Conservation (phyloP, 1,139 yeast genomes). For the Protomyces arabidopsidicola region DNA sequence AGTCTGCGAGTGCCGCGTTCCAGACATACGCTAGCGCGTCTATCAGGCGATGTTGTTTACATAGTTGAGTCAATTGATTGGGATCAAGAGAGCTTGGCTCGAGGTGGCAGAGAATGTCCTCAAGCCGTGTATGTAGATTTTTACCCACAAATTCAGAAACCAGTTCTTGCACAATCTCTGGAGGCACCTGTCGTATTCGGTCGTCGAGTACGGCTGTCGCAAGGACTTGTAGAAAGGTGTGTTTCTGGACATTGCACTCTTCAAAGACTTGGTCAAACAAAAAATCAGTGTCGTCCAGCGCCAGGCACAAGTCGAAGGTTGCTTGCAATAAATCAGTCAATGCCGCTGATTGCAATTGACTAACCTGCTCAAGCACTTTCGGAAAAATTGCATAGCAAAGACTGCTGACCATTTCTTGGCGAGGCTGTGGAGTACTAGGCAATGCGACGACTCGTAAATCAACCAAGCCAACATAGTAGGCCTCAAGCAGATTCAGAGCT, state of each 20-base stretch:
- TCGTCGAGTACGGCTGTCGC: slow-evolving; percentile 51
- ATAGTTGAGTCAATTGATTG: slow-evolving; percentile 61
- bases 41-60: slow-evolving; percentile 51
- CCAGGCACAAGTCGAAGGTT: slow-evolving; percentile 43
- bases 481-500: slow-evolving; percentile 55
- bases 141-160: slow-evolving; percentile 49
- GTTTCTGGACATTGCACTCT: slow-evolving; percentile 39
- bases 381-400: slow-evolving; percentile 44
- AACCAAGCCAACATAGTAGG: slow-evolving; percentile 51
- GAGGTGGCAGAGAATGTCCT: slow-evolving; percentile 60
- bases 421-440: slow-evolving; percentile 46
- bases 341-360: neutral
- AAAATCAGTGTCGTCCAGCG: slow-evolving; percentile 42
- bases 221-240: slow-evolving; percentile 49
- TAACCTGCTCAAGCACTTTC: slow-evolving; percentile 45
- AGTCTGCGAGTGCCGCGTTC: slow-evolving; percentile 63
- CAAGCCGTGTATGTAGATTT: slow-evolving; percentile 50
- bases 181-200: slow-evolving; percentile 52
- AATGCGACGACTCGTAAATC: slow-evolving; percentile 51
- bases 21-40: slow-evolving; percentile 66
- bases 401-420: slow-evolving; percentile 51
- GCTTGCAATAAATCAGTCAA: neutral
- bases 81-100: slow-evolving; percentile 66
- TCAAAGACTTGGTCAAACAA: slow-evolving; percentile 57
- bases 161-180: slow-evolving; percentile 56